A percentile compares a stretch with the other conserved stretches of the same genome.
phyloP scores from a whole-genome alignment of 805 yeast species.

The Yarrowia sp. region DNA sequence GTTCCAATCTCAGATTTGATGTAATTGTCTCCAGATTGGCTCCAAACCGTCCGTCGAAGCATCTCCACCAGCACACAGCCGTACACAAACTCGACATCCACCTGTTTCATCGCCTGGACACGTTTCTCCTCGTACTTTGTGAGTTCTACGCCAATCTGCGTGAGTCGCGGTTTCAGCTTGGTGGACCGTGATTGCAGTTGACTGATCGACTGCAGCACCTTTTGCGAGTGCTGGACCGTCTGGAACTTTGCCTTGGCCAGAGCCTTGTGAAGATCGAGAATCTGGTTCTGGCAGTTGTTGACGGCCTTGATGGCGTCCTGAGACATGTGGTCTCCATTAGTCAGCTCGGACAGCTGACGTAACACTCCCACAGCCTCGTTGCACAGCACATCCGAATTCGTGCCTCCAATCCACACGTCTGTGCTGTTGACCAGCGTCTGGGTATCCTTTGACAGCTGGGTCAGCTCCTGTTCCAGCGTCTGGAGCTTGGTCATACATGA shows the following conservation, averaged over 20 bases:
- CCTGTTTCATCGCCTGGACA: slow-evolving; percentile 36
- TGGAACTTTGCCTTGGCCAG: slow-evolving; percentile 5
- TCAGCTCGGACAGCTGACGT: neutral
- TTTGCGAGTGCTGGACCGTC: slow-evolving; percentile 5
- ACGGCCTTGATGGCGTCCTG: neutral
- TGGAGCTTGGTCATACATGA: neutral
- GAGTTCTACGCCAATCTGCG: slow-evolving; percentile 31
- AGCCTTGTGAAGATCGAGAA: neutral
- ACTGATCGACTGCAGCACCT: neutral
- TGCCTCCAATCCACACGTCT: neutral
- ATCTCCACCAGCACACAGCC: slow-evolving; percentile 40
- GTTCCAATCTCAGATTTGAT: neutral
- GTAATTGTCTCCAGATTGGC: slow-evolving; percentile 45
- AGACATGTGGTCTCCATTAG: neutral
- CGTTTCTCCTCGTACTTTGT: slow-evolving; percentile 34
- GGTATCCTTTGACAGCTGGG: neutral
- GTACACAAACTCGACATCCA: slow-evolving; percentile 40
- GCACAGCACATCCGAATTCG: neutral
- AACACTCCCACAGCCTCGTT: neutral
- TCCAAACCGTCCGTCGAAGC: slow-evolving; percentile 37
- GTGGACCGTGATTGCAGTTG: slow-evolving; percentile 35
- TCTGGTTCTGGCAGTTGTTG: neutral
- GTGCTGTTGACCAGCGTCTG: neutral
- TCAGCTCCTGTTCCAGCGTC: neutral
- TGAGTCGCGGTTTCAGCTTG: slow-evolving; percentile 34